Base-by-base conservation (phyloP, 108 stramenopile species). In the Cyclotella atomus region DNA sequence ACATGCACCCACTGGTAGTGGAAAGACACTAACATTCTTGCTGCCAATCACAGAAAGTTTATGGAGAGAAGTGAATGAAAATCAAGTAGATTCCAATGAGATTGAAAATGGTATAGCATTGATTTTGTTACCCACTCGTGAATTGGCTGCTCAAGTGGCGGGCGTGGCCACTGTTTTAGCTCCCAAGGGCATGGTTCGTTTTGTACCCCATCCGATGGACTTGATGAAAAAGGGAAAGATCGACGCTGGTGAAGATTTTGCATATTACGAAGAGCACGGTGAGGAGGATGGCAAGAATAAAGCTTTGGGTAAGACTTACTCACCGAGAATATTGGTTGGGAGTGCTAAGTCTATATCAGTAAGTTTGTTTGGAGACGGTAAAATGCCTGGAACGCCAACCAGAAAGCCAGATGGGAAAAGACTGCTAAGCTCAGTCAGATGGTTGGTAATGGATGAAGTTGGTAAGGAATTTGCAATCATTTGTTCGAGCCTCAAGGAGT, bases 91-190 rank as follows among this genome's bases (percentile, higher is more conserved):
- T 30, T 60, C 77, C 24, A 66, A 81, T 50, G 83, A 75, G 20
- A 36, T 68, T 59, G 53, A 52, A 0, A 57, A 76, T 43, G 65
- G 73, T 9, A 89, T 82, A 47, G 82, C 88, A 28, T 33, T 97
- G 5, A 84, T 99, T 73, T 44, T 98, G 54, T 91, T 94, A 9
- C 98, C 98, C 35, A 97, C 96, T 10, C 73, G 97, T 27, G 98
- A 99, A 72, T 75, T 99, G 57, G 98, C 96, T 2, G 86, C 94
- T 14, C 98, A 99, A 82, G 91, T 96, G 5, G 92, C 92, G 1
- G 91, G 92, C 41, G 79, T 93, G 55, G 95, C 95, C 15, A 68
- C 83, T 0, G 87, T 81, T 12, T 76, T 95, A 68, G 90, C 92
- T n/a, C 95, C 95, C 27, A 88, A 87, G n/a, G 95, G 95, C 8